phyloP scores from a whole-genome alignment of 2,329 filamentous ascomycete genomes.

The Cercospora canescens region DNA sequence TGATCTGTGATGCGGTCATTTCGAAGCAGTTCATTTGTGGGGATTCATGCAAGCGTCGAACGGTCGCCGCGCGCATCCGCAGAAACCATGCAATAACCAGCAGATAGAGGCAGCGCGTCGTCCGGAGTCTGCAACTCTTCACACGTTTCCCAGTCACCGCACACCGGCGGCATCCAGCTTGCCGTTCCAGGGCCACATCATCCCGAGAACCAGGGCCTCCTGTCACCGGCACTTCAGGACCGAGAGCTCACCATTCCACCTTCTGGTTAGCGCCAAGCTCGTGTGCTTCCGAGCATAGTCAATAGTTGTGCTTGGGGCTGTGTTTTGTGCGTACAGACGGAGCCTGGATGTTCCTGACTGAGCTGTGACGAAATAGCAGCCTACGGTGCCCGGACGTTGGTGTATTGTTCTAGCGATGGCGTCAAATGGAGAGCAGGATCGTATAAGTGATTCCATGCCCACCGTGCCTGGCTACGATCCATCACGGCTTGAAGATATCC shows the following conservation, averaged over 20 bases:
- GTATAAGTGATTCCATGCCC: conserved; percentile 10
- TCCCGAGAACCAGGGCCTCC: background rate
- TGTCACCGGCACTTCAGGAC: background rate
- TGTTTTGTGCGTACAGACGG: conserved; percentile 6
- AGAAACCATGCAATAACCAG: background rate
- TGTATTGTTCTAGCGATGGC: conserved; percentile 12
- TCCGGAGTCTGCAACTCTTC: background rate
- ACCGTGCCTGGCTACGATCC: conserved; percentile 20
- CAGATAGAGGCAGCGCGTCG: background rate
- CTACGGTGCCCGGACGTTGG: background rate
- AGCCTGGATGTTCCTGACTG: conserved; percentile 4
- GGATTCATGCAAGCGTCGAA: background rate
- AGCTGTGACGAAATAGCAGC: background rate
- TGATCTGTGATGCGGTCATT: conserved; percentile 3
- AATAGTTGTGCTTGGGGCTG: background rate
- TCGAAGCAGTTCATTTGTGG: background rate
- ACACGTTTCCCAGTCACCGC: background rate
- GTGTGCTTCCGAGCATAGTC: background rate
- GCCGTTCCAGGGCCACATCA: background rate
- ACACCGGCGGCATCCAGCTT: background rate
- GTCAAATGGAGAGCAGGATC: conserved; percentile 6
- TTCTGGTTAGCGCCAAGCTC: background rate
- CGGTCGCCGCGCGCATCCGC: background rate
- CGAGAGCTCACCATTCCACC: background rate
- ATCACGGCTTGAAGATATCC: conserved; percentile 14